Conservation (phyloP, 805 yeast genomes). For the Wilhelminamyces savonicus region DNA sequence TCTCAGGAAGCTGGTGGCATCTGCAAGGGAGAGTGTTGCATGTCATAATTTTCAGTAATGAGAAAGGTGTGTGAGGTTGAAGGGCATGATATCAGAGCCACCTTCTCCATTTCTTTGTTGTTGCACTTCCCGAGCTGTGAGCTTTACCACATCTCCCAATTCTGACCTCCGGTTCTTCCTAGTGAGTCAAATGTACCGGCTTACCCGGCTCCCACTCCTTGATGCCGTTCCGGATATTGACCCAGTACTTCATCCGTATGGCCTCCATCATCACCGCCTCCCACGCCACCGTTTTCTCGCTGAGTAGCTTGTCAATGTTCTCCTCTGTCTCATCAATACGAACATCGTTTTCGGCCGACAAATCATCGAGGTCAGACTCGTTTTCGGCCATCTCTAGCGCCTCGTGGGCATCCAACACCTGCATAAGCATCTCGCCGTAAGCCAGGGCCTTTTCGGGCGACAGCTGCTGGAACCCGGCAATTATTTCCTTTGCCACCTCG, state of each 20-base stretch:
- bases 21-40: no score
- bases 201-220: conserved; percentile 75
- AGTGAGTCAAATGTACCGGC: conserved; percentile 61
- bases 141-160: no score
- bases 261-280: conserved; percentile 60
- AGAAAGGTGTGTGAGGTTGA: no score
- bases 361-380: conserved; percentile 49
- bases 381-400: conserved; percentile 59
- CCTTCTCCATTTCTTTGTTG: no score
- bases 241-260: conserved; percentile 77
- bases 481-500: conserved; percentile 38
- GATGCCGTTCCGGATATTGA: conserved; percentile 65
- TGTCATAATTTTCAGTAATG: no score
- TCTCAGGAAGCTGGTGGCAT: no score
- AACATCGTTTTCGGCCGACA: conserved; percentile 50
- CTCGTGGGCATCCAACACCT: conserved; percentile 81
- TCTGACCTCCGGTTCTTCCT: no score
- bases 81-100: no score
- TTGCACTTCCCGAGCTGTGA: no score
- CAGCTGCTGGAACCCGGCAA: conserved; percentile 31
- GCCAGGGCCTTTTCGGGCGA: conserved; percentile 26
- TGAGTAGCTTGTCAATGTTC: conserved; percentile 42
- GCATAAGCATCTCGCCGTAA: conserved; percentile 58
- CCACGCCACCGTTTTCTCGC: conserved; percentile 36
- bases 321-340: conserved; percentile 45